Evolutionary conservation across 495 filamentous ascomycete species (phyloP).

Genomic region (Penicillium waksmanii): DNA sequence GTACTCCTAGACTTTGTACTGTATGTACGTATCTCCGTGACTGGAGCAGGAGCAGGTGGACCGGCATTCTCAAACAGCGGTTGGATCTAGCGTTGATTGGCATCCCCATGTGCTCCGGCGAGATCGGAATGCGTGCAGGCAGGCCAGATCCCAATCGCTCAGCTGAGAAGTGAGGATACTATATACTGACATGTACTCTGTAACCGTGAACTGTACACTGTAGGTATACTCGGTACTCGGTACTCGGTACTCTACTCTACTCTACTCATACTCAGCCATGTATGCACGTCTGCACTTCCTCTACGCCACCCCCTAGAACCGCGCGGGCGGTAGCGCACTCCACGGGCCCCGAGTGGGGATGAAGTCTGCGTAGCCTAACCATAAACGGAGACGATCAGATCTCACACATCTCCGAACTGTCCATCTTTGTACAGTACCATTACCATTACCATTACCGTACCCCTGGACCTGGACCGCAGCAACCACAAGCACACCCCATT

Average conservation of each 20-base stretch:
- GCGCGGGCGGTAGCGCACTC: conserved; percentile 36
- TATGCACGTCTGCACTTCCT: too few species aligned
- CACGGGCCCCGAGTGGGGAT: conserved; percentile 25
- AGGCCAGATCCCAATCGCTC: neutral
- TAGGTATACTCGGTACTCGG: neutral
- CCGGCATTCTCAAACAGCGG: conserved; percentile 17
- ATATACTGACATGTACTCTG: neutral
- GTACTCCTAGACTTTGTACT: too few species aligned
- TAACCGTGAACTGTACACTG: neutral
- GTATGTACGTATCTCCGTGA: too few species aligned
- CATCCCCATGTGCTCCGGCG: conserved; percentile 1
- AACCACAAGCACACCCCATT: neutral
- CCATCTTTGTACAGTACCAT: neutral
- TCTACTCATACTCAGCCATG: too few species aligned
- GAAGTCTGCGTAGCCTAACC: neutral
- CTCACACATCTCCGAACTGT: neutral
- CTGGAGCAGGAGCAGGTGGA: neutral
- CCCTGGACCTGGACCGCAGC: conserved; percentile 6
- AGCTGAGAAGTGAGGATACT: neutral
- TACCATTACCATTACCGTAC: neutral
- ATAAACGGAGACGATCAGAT: conserved; percentile 7
- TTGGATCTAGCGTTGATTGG: conserved; percentile 10
- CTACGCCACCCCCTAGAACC: conserved; percentile 45
- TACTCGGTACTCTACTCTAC: neutral
- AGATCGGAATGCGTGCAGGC: conserved; percentile 12